phyloP scores from a whole-genome alignment of 768 basidiomycete genomes.

The Tephrocybe rancida region DNA sequence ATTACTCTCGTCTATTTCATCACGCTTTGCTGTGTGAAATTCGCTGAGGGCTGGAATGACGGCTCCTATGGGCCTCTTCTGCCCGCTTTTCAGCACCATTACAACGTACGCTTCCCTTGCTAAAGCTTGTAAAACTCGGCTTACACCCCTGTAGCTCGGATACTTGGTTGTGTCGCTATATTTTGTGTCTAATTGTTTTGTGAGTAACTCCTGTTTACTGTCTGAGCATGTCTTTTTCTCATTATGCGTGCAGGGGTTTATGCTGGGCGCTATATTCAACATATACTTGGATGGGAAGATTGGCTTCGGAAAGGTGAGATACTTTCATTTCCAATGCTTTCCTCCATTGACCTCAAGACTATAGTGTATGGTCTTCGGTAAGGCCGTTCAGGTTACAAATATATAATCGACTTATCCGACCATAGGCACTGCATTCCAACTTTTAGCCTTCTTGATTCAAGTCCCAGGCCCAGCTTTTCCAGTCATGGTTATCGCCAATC shows the following conservation, averaged over 20 bases:
- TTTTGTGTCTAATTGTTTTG: constrained; percentile 39
- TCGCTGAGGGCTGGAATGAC: constrained; percentile 40
- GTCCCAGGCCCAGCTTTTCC: constrained; percentile 55
- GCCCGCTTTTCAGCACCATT: constrained; percentile 27
- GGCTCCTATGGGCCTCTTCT: constrained; percentile 26
- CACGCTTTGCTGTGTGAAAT: constrained; percentile 43
- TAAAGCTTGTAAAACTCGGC: not conserved
- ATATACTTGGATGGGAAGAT: constrained; percentile 45
- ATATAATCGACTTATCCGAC: not conserved
- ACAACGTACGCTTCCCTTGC: constrained; percentile 19
- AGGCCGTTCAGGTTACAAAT: not conserved
- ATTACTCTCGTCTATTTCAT: constrained; percentile 35
- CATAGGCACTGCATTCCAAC: constrained; percentile 44
- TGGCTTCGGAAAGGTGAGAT: constrained; percentile 48
- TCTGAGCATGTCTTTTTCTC: too few relatives aligned
- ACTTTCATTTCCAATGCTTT: not conserved
- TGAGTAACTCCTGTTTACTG: constrained; percentile 14
- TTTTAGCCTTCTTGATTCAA: constrained; percentile 45
- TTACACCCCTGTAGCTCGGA: constrained; percentile 32
- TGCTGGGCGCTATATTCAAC: constrained; percentile 48
- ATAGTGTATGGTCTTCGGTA: constrained; percentile 25
- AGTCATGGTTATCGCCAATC: constrained; percentile 44
- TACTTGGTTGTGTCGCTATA: constrained; percentile 54
- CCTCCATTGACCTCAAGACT: not conserved
- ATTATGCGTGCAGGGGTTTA: constrained; percentile 40